These are phyloP conservation scores for Trypanosoma theileri DNA, from an alignment of 208 protist genomes.

Conservation along the genomic window DNA sequence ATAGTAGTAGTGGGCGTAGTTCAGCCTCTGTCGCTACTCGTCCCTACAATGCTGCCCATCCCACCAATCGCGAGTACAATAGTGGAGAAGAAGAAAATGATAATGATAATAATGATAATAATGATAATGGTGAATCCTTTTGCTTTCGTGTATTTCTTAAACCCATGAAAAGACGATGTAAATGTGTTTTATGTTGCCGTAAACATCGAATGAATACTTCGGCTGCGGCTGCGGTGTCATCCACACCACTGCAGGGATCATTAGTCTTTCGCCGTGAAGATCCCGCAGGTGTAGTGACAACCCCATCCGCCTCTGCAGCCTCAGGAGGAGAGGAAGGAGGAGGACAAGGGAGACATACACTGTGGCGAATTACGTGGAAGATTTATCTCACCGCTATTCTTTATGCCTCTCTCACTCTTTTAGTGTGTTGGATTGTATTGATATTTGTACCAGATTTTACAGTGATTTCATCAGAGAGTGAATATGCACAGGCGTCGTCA, in stretches of 20 bases:
- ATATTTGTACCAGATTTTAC: slow-evolving; percentile 10
- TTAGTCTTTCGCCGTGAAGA: too few species aligned
- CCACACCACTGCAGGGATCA: too few species aligned
- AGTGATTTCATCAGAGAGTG: not conserved
- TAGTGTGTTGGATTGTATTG: slow-evolving; percentile 20
- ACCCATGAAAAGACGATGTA: too few species aligned
- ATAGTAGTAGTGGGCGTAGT: slow-evolving; percentile 14
- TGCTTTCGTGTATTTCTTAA: not conserved
- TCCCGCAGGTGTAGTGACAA: too few species aligned
- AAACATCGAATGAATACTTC: too few species aligned
- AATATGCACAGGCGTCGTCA: not conserved
- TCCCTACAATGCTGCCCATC: not conserved
- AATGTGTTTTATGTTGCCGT: too few species aligned
- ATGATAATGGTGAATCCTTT: not conserved
- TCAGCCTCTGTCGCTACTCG: not conserved
- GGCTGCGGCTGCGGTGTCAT: too few species aligned
- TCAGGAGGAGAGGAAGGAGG: too few species aligned
- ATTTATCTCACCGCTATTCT: slow-evolving; percentile 14
- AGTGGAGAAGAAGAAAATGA: not conserved
- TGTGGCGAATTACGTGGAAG: slow-evolving; percentile 22
- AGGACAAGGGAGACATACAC: not conserved
- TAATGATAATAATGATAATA: not conserved
- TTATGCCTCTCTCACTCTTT: not conserved
- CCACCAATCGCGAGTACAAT: not conserved
- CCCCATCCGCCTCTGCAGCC: too few species aligned